Evolutionary conservation across 768 basidiomycete species (phyloP).

Genomic region (Lactarius evosmus): DNA sequence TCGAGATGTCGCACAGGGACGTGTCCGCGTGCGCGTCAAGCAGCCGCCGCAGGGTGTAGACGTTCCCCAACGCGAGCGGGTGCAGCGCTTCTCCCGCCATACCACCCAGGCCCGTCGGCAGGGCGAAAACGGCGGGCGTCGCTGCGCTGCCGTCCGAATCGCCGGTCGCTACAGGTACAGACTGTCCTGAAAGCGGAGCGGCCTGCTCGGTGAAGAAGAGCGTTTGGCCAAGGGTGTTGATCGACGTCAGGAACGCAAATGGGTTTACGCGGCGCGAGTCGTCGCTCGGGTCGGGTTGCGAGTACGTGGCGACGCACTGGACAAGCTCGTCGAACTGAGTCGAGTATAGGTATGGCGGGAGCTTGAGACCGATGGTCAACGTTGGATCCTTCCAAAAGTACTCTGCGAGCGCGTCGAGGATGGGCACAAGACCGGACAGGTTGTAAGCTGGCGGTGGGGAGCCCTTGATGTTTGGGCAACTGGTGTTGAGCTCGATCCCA

Average conservation of each 20-base stretch:
- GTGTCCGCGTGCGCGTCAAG: slow-evolving; percentile 37
- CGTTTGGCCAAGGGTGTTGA: slow-evolving; percentile 42
- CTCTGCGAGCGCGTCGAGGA: slow-evolving; percentile 54
- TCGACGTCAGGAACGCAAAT: slow-evolving; percentile 28
- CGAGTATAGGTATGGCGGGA: slow-evolving; percentile 43
- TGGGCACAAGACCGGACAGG: slow-evolving; percentile 46
- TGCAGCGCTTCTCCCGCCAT: slow-evolving; percentile 66
- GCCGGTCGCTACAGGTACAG: not conserved
- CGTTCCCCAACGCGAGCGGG: slow-evolving; percentile 74
- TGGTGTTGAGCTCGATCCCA: slow-evolving; percentile 79
- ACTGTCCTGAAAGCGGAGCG: slow-evolving; percentile 8
- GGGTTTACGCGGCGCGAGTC: slow-evolving; percentile 20
- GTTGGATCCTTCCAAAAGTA: slow-evolving; percentile 49
- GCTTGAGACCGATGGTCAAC: slow-evolving; percentile 71
- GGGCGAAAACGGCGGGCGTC: slow-evolving; percentile 43
- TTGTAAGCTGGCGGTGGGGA: slow-evolving; percentile 67
- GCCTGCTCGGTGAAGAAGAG: slow-evolving; percentile 23
- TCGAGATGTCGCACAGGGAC: slow-evolving; percentile 47
- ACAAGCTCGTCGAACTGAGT: slow-evolving; percentile 30
- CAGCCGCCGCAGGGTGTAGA: slow-evolving; percentile 55
- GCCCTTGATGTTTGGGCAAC: slow-evolving; percentile 73
- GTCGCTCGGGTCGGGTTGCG: slow-evolving; percentile 23
- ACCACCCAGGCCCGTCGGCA: slow-evolving; percentile 48
- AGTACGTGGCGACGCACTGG: slow-evolving; percentile 44
- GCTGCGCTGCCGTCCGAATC: not conserved